Percentiles rank a stretch among this genome's conserved stretches.
Evolutionary conservation across 2,329 filamentous ascomycete genomes (phyloP).

Genomic region (Phyllosticta capitalensis): DNA sequence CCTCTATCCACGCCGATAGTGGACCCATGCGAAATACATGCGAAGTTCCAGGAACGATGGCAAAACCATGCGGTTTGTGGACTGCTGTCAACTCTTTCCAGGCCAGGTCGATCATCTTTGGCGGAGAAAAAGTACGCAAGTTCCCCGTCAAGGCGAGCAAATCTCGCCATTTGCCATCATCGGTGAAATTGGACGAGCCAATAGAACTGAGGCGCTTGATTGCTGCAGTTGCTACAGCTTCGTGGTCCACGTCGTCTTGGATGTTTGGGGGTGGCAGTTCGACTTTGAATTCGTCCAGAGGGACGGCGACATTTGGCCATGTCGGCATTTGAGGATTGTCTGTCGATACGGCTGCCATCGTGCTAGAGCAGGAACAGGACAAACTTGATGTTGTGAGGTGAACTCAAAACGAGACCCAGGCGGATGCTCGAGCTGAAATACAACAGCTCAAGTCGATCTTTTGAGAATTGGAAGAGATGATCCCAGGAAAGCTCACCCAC

Average conservation of each 20-base stretch:
- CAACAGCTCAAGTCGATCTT: no score
- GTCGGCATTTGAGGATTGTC: neutral
- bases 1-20: slow-evolving; percentile 22
- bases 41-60: slow-evolving; percentile 14
- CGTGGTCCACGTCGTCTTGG: slow-evolving; percentile 13
- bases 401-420: neutral
- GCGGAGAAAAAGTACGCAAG: slow-evolving; percentile 44
- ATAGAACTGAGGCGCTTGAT: slow-evolving; percentile 14
- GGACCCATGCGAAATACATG: slow-evolving; percentile 11
- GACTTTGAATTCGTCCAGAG: slow-evolving; percentile 11
- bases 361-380: neutral
- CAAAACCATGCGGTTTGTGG: slow-evolving; percentile 23
- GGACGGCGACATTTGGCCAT: neutral
- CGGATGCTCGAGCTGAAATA: no score
- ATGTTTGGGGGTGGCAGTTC: slow-evolving; percentile 15
- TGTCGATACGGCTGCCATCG: neutral
- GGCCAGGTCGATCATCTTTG: slow-evolving; percentile 30
- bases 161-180: slow-evolving; percentile 41
- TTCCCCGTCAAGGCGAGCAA: slow-evolving; percentile 49
- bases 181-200: slow-evolving; percentile 11
- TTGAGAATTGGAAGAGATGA: no score
- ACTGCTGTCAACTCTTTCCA: slow-evolving; percentile 24
- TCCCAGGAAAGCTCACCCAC: no score
- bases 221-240: slow-evolving; percentile 11
- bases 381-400: no score